Conservation (phyloP, 1,139 yeast genomes). For the Nakaseomyces uthaithaninus region DNA sequence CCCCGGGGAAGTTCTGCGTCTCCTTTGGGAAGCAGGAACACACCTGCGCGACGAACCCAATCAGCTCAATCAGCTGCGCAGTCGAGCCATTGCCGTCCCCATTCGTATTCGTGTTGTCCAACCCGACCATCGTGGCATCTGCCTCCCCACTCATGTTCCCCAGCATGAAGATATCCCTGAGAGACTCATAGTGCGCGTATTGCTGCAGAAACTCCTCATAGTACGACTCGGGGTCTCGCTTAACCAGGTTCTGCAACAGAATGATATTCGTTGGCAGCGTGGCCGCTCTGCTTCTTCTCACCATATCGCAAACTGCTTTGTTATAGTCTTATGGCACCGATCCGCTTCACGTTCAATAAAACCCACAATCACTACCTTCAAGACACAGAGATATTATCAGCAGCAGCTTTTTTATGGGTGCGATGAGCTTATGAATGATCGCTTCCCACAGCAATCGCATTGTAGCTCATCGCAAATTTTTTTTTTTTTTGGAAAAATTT, state of each 20-base stretch:
- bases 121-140: constrained; percentile 8
- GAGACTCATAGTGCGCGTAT: constrained; percentile 82
- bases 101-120: constrained; percentile 21
- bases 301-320: constrained; percentile 42
- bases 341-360: not conserved
- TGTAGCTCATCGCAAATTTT: constrained; percentile 5
- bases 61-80: constrained; percentile 69
- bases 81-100: constrained; percentile 36
- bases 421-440: constrained; percentile 2
- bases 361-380: not conserved
- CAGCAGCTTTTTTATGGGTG: no score
- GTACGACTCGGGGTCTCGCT: constrained; percentile 89
- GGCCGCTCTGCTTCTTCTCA: constrained; percentile 82
- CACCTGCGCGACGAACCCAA: constrained; percentile 88
- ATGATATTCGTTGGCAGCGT: constrained; percentile 87
- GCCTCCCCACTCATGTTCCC: constrained; percentile 25
- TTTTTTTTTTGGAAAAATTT: constrained; percentile 4
- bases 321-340: not conserved
- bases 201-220: constrained; percentile 90
- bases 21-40: constrained; percentile 85
- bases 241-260: constrained; percentile 79
- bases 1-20: constrained; percentile 76
- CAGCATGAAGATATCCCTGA: constrained; percentile 70
- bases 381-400: not conserved
- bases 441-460: not conserved